Evolutionary conservation across 306 rosid species (phyloP).

Genomic region (Lablab purpureus): DNA sequence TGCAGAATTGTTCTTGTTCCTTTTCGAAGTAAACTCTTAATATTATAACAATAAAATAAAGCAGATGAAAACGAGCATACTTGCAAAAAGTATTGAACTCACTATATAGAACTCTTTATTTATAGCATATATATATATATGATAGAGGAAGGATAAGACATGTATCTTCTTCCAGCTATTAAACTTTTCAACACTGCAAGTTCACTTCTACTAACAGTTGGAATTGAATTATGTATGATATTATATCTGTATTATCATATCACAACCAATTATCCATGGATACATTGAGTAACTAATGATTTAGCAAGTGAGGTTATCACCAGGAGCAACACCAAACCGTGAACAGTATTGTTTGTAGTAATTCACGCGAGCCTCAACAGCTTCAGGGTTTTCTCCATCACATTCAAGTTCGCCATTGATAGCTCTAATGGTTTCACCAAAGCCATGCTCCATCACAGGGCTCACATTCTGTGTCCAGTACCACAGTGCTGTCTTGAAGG

Average conservation of each 20-base stretch:
- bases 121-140: neutral
- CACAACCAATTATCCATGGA: neutral
- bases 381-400: constrained; percentile 62
- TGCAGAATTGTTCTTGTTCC: neutral
- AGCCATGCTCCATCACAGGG: constrained; percentile 68
- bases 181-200: neutral
- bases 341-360: constrained; percentile 69
- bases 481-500: too few species aligned
- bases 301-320: constrained; percentile 74
- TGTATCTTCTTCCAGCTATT: neutral
- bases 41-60: too few species aligned
- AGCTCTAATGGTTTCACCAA: constrained; percentile 88
- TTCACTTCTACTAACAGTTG: neutral
- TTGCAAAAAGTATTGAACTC: neutral
- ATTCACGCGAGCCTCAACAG: constrained; percentile 58
- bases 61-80: too few species aligned
- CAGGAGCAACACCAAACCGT: constrained; percentile 71
- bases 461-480: constrained; percentile 76
- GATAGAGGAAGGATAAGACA: neutral
- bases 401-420: constrained; percentile 86
- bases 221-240: constrained; percentile 2
- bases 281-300: neutral
- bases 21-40: too few species aligned
- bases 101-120: neutral
- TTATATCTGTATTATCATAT: neutral